Evolutionary conservation across 2,329 filamentous ascomycete species (phyloP).

Genomic region (Scorias spongiosa): DNA sequence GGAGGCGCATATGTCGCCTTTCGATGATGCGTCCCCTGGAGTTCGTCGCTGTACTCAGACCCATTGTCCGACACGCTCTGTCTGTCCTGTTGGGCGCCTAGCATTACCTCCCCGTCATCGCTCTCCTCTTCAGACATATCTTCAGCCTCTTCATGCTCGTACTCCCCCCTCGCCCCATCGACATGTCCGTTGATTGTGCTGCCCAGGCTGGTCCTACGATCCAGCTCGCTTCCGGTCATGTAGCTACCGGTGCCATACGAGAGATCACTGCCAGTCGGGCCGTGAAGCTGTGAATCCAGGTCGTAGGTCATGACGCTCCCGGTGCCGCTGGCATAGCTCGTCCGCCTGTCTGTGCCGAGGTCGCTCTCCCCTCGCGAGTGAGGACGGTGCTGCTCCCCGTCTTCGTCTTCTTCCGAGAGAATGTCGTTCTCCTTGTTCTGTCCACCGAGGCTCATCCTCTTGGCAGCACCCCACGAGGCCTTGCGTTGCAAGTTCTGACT

Average conservation of each 20-base stretch:
- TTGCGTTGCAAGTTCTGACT: slow-evolving; percentile 16
- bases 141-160: not conserved
- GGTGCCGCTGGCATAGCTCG: slow-evolving; percentile 6
- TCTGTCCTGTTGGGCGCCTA: not conserved
- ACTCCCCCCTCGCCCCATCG: slow-evolving; percentile 4
- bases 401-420: slow-evolving; percentile 28
- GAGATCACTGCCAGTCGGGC: slow-evolving; percentile 24
- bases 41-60: slow-evolving; percentile 4
- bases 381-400: slow-evolving; percentile 14
- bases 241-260: slow-evolving; percentile 35
- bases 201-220: slow-evolving; percentile 29
- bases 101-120: not conserved
- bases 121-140: not conserved
- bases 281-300: slow-evolving; percentile 14
- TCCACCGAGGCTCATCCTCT: slow-evolving; percentile 13
- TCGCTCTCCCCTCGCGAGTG: slow-evolving; percentile 13
- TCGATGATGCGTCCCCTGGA: not conserved
- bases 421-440: slow-evolving; percentile 34
- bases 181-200: slow-evolving; percentile 22
- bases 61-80: slow-evolving; percentile 2
- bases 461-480: slow-evolving; percentile 17
- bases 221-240: slow-evolving; percentile 32
- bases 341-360: slow-evolving; percentile 15
- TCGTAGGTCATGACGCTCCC: slow-evolving; percentile 12
- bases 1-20: slow-evolving; percentile 17